phyloP scores from a whole-genome alignment of 2,329 filamentous ascomycete species.

The Neonectria coccinea region DNA sequence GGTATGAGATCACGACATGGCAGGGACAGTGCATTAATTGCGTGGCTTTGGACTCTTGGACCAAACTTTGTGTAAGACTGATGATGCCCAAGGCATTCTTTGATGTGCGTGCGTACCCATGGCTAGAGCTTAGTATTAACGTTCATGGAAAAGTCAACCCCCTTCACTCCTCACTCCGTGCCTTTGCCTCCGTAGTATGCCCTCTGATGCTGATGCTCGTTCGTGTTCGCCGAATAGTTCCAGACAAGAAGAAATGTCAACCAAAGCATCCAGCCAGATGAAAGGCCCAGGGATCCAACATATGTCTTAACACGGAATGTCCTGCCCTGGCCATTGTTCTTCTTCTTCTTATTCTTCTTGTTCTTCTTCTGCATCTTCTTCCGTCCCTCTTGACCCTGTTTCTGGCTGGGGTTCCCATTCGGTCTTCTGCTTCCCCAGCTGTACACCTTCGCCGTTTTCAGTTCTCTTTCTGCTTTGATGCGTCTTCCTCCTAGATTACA shows the following conservation, averaged over 20 bases:
- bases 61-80: constrained; percentile 39
- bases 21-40: neutral
- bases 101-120: constrained; percentile 26
- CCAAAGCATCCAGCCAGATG: constrained; percentile 34
- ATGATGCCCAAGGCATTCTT: constrained; percentile 31
- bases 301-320: constrained; percentile 33
- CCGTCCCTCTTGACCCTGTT: constrained; percentile 19
- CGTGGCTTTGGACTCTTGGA: constrained; percentile 7
- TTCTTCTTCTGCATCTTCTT: constrained; percentile 6
- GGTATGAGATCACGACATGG: constrained; percentile 16
- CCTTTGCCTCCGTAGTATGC: constrained; percentile 29
- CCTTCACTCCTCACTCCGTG: constrained; percentile 20
- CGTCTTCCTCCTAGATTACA: constrained; percentile 42
- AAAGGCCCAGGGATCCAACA: constrained; percentile 39
- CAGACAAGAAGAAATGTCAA: constrained; percentile 35
- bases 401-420: constrained; percentile 14
- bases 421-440: constrained; percentile 26
- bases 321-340: constrained; percentile 17
- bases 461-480: constrained; percentile 18
- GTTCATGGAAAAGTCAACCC: constrained; percentile 21
- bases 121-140: constrained; percentile 29
- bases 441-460: constrained; percentile 24
- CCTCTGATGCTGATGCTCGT: constrained; percentile 29
- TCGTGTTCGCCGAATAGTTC: constrained; percentile 31
- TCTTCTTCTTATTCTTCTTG: neutral